A percentile compares a stretch with the other conserved stretches of the same genome.
phyloP scores from a whole-genome alignment of 2,329 filamentous ascomycete species.

The Mycosphaerelloides madeirae region DNA sequence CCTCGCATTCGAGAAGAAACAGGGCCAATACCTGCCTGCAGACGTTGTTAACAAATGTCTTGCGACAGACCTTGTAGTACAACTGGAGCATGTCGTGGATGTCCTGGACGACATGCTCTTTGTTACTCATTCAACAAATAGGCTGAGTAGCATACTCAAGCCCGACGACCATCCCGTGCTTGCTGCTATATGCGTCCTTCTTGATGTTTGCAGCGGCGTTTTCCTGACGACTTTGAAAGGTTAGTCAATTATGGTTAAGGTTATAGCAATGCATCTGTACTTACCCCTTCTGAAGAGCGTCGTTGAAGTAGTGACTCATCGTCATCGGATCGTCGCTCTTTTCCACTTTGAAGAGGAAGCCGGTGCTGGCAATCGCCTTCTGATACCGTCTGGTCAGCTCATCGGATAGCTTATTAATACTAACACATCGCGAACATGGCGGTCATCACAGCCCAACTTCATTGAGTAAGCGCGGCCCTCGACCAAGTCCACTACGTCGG shows the following conservation, averaged over 20 bases:
- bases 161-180: slow-evolving; percentile 13
- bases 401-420: slow-evolving; percentile 42
- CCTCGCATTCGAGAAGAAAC: slow-evolving; percentile 47
- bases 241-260: slow-evolving; percentile 3
- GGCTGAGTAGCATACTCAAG: slow-evolving; percentile 20
- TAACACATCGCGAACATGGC: slow-evolving; percentile 41
- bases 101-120: slow-evolving; percentile 42
- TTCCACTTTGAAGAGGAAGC: slow-evolving; percentile 53
- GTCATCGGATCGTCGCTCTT: slow-evolving; percentile 45
- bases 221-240: slow-evolving; percentile 16
- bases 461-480: slow-evolving; percentile 24
- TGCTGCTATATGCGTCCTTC: slow-evolving; percentile 7
- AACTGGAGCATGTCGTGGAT: slow-evolving; percentile 55
- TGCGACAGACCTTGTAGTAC: slow-evolving; percentile 51
- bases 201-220: slow-evolving; percentile 9
- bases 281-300: slow-evolving; percentile 40
- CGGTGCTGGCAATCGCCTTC: slow-evolving; percentile 45
- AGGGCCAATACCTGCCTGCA: slow-evolving; percentile 55
- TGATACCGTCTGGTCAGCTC: slow-evolving; percentile 45
- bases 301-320: slow-evolving; percentile 51
- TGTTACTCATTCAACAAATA: slow-evolving; percentile 32
- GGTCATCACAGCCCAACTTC: slow-evolving; percentile 40
- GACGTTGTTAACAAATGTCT: slow-evolving; percentile 60
- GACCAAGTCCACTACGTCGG: slow-evolving; percentile 23
- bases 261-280: slow-evolving; percentile 1